Base-by-base conservation (phyloP, 2,329 filamentous ascomycete genomes). In the Pseudohalonectria lignicola region DNA sequence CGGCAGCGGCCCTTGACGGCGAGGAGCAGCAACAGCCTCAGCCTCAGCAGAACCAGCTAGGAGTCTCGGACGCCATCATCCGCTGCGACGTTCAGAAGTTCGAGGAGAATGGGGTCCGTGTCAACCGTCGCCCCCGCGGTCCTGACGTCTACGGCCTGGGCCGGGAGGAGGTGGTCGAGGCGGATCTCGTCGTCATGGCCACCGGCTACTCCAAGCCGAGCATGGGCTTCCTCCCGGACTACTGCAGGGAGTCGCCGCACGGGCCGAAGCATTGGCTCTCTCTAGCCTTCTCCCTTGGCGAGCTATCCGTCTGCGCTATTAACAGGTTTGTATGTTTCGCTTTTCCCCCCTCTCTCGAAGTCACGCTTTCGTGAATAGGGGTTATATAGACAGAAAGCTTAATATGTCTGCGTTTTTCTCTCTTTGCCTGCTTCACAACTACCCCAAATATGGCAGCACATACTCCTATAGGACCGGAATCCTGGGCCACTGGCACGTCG, bases 401-500 rank as follows among this genome's bases (percentile, higher is more conserved):
- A n/a, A n/a, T n/a, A n/a, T n/a, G n/a, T n/a, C n/a, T n/a, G n/a
- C n/a, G n/a, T n/a, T n/a, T n/a, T n/a, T n/a, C n/a, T n/a, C n/a
- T n/a, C n/a, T n/a, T n/a, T n/a, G 17, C 28, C 36, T 29, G 39
- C 28, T 16, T 20, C 4, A 12, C 7, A 34, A 18, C 29, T 16
- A 16, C 29, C 12, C 29, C 9, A 17, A 17, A 17, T n/a, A n/a
- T n/a, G n/a, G 7, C 29, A 31, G 31, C 36, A 37, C 18, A 10
- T 30, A 31, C 28, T 8, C 12, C 11, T 17, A 31, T 19, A 21
- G 19, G 8, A 18, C n/a, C n/a, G n/a, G n/a, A n/a, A n/a, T n/a
- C n/a, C n/a, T n/a, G n/a, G n/a, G n/a, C n/a, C n/a, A n/a, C 16
- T 37, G 36, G 36, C 13, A 30, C 29, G 23, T 30, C 18, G 36